Conservation (phyloP, 352 stramenopile genomes). For the Pythium aristosporum region DNA sequence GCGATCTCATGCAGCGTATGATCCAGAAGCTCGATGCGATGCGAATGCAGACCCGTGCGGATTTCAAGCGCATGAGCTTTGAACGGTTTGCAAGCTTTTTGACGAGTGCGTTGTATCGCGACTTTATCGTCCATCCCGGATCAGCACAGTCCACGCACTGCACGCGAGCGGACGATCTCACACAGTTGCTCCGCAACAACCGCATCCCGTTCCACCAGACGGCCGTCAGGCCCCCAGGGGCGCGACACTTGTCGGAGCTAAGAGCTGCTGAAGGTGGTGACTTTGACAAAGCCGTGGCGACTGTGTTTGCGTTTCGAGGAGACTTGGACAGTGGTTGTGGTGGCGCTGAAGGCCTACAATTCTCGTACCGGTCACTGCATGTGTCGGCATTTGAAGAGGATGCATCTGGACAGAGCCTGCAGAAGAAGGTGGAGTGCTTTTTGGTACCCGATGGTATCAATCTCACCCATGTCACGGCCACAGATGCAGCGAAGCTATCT, state of each 20-base stretch:
- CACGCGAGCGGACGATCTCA: slow-evolving; percentile 32
- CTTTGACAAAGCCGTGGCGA: slow-evolving; percentile 26
- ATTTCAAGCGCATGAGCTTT: slow-evolving; percentile 50
- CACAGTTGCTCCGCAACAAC: slow-evolving; percentile 41
- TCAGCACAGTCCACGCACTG: slow-evolving; percentile 16
- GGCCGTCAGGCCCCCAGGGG: slow-evolving; percentile 24
- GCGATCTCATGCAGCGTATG: slow-evolving; percentile 10
- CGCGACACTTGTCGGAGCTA: slow-evolving; percentile 12
- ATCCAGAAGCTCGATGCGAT: slow-evolving; percentile 43
- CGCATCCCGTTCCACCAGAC: slow-evolving; percentile 63
- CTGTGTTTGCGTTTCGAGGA: slow-evolving; percentile 18
- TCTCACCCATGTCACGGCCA: neutral
- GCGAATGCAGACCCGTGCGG: slow-evolving; percentile 31
- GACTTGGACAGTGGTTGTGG: neutral
- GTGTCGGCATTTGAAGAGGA: slow-evolving; percentile 7
- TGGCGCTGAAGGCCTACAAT: neutral
- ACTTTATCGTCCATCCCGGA: slow-evolving; percentile 38
- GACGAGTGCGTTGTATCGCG: slow-evolving; percentile 42
- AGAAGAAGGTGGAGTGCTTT: slow-evolving; percentile 42
- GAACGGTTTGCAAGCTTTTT: slow-evolving; percentile 51
- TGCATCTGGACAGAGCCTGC: neutral
- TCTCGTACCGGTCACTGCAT: slow-evolving; percentile 8
- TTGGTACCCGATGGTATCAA: slow-evolving; percentile 37
- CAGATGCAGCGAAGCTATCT: slow-evolving; percentile 14
- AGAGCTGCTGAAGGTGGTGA: neutral